Percentiles rank a stretch among this genome's conserved stretches.
Evolutionary conservation across 345 rosid species (phyloP).

Genomic region (Theobroma cacao): DNA sequence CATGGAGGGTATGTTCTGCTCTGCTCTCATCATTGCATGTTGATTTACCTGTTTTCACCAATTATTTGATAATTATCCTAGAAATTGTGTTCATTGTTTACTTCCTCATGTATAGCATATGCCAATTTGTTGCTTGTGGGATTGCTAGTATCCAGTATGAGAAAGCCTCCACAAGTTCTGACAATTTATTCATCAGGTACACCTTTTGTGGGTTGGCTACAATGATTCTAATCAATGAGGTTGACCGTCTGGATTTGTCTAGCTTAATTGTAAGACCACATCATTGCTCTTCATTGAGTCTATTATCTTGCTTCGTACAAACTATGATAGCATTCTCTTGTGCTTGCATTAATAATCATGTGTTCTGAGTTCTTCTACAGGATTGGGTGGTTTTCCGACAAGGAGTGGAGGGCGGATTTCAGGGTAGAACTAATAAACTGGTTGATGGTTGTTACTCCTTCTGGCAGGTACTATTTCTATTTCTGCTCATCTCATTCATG

Average conservation of each 20-base stretch:
- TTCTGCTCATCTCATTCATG: constrained; percentile 6
- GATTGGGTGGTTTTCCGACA: constrained; percentile 88
- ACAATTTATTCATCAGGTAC: constrained; percentile 49
- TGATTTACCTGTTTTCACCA: neutral
- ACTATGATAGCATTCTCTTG: neutral
- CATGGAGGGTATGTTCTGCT: constrained; percentile 91
- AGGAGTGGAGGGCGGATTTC: constrained; percentile 96
- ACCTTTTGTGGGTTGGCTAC: constrained; percentile 96
- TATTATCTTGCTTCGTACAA: constrained; percentile 2
- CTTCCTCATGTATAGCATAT: neutral
- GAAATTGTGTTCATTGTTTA: constrained; percentile 8
- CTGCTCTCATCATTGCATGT: constrained; percentile 16
- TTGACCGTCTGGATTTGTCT: constrained; percentile 61
- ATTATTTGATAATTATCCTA: neutral
- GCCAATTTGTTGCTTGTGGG: neutral
- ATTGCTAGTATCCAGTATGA: neutral
- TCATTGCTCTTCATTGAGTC: constrained; percentile 7
- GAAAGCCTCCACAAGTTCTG: constrained; percentile 7
- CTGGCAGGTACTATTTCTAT: constrained; percentile 78
- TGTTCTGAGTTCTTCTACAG: constrained; percentile 32
- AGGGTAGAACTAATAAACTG: constrained; percentile 95
- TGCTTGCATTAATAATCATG: neutral
- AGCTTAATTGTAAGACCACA: constrained; percentile 57
- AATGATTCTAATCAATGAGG: constrained; percentile 84
- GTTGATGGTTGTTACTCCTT: constrained; percentile 98